Evolutionary conservation across 2,329 filamentous ascomycete species (phyloP).

Genomic region (Monosporascus sp.): DNA sequence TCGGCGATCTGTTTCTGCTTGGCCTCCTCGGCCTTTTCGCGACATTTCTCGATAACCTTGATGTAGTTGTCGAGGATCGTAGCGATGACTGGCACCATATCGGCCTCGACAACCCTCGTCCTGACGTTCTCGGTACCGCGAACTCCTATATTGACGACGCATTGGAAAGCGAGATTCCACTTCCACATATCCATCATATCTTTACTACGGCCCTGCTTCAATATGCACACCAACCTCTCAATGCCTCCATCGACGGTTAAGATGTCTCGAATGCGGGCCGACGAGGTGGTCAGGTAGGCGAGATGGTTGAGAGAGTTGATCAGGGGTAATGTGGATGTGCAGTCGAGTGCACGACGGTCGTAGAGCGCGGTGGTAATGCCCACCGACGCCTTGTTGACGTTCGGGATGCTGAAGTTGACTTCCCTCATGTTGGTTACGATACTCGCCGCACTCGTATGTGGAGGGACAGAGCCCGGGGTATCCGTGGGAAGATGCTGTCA

Average conservation of each 20-base stretch:
- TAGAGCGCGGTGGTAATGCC: slow-evolving; percentile 98
- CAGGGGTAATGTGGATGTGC: slow-evolving; percentile 92
- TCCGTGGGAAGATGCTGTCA: not conserved
- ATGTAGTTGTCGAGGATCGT: slow-evolving; percentile 99
- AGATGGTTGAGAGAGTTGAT: slow-evolving; percentile 99
- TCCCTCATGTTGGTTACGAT: slow-evolving; percentile 76
- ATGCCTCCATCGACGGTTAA: slow-evolving; percentile 98
- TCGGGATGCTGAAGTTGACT: slow-evolving; percentile 99
- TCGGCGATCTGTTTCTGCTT: slow-evolving; percentile 64
- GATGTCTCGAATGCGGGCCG: slow-evolving; percentile 94
- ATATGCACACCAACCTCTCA: slow-evolving; percentile 91
- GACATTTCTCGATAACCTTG: slow-evolving; percentile 87
- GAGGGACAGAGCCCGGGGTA: not conserved
- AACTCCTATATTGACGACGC: slow-evolving; percentile 97
- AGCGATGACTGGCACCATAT: slow-evolving; percentile 98
- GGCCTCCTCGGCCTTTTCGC: slow-evolving; percentile 77
- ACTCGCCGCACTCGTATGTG: not conserved
- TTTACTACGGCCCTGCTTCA: slow-evolving; percentile 94
- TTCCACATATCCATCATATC: slow-evolving; percentile 99
- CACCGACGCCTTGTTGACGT: slow-evolving; percentile 98
- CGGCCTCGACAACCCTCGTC: slow-evolving; percentile 92
- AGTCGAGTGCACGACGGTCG: slow-evolving; percentile 94
- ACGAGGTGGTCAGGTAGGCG: slow-evolving; percentile 96
- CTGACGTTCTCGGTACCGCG: slow-evolving; percentile 90
- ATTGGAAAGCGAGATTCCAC: slow-evolving; percentile 98